Conservation (phyloP, 2,329 filamentous ascomycete genomes). For the Colletotrichum gloeosporioides region DNA sequence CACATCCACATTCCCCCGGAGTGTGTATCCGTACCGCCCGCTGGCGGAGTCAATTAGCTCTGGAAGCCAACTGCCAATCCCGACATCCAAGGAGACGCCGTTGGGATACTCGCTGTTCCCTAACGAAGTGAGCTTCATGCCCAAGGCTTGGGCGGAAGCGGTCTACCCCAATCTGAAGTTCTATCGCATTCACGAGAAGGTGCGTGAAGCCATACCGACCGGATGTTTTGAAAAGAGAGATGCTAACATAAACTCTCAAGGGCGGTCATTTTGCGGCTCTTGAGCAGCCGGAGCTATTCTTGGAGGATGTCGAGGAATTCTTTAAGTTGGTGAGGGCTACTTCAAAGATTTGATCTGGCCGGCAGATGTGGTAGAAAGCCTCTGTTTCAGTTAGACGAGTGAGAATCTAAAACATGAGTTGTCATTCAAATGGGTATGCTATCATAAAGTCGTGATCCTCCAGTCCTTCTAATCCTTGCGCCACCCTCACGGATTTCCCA, state of each 20-base stretch:
- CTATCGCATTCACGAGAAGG: slow-evolving; percentile 5
- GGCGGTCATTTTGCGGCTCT: slow-evolving; percentile 14
- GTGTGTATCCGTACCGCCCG: slow-evolving; percentile 54
- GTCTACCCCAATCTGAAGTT: slow-evolving; percentile 21
- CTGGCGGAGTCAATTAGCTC: neutral
- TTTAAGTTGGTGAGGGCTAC: neutral
- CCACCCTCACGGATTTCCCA: rapidly evolving
- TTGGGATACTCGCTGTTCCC: slow-evolving; percentile 52
- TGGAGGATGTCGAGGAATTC: slow-evolving; percentile 11
- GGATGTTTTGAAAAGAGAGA: rapidly evolving
- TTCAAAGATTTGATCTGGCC: neutral
- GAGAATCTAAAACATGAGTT: rapidly evolving
- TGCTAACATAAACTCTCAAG: neutral
- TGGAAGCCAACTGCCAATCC: slow-evolving; percentile 19
- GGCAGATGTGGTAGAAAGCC: neutral
- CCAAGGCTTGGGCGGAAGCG: slow-evolving; percentile 36
- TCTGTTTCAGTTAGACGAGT: rapidly evolving
- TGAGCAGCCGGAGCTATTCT: slow-evolving; percentile 13
- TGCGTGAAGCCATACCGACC: neutral
- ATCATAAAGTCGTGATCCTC: neutral
- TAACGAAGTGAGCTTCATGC: slow-evolving; percentile 42
- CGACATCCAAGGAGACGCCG: slow-evolving; percentile 42
- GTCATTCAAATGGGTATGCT: neutral
- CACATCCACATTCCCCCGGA: slow-evolving; percentile 51
- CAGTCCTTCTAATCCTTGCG: neutral